Percentiles rank a stretch among this genome's conserved stretches.
These are phyloP conservation scores for Pseudocercospora macadamiae DNA, from an alignment of 2,329 filamentous ascomycete species.

Conservation along the genomic window DNA sequence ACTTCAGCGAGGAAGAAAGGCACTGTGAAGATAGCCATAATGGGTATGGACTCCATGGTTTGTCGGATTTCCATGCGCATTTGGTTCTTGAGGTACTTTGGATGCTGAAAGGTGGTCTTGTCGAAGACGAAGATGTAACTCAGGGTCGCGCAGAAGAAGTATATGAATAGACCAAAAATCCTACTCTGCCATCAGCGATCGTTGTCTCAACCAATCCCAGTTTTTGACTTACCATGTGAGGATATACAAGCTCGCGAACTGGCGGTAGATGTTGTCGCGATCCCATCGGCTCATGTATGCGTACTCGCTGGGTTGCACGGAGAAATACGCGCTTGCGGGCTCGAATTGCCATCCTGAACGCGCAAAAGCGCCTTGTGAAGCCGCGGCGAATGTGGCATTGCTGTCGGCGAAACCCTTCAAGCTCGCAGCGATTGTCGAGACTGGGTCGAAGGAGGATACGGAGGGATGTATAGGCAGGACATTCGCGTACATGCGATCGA, in stretches of 20 bases:
- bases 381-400: slow-evolving; percentile 53
- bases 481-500: slow-evolving; percentile 77
- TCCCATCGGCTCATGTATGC: slow-evolving; percentile 79
- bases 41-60: slow-evolving; percentile 73
- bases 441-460: slow-evolving; percentile 57
- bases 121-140: slow-evolving; percentile 92
- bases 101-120: slow-evolving; percentile 84
- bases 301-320: slow-evolving; percentile 69
- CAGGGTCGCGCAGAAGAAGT: slow-evolving; percentile 80
- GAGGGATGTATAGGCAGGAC: slow-evolving; percentile 62
- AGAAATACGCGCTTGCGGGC: slow-evolving; percentile 71
- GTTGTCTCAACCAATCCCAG: too few relatives aligned
- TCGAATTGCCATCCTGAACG: slow-evolving; percentile 60
- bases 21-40: slow-evolving; percentile 80
- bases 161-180: slow-evolving; percentile 81
- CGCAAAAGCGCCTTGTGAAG: slow-evolving; percentile 17
- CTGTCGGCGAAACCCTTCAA: slow-evolving; percentile 37
- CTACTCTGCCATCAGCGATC: too few relatives aligned
- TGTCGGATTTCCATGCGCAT: slow-evolving; percentile 83
- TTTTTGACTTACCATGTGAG: slow-evolving; percentile 73
- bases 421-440: slow-evolving; percentile 54
- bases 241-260: slow-evolving; percentile 74
- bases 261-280: slow-evolving; percentile 76
- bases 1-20: slow-evolving; percentile 83
- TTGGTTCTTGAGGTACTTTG: slow-evolving; percentile 94